Evolutionary conservation across 2,329 filamentous ascomycete genomes (phyloP).

Genomic region (Xylaria sp.): DNA sequence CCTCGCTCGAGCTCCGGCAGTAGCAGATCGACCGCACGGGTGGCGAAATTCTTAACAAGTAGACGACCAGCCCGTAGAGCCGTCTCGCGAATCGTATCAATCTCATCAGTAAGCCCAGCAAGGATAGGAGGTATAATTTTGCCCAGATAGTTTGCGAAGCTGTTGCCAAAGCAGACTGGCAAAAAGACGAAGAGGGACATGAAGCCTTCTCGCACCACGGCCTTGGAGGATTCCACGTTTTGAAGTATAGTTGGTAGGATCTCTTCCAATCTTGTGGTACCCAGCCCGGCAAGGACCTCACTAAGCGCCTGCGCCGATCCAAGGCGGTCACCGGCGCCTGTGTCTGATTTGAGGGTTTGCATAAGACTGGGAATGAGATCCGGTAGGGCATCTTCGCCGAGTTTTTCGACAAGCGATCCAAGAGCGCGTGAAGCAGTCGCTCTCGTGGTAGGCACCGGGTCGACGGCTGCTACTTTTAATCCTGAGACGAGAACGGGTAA

Average conservation of each 20-base stretch:
- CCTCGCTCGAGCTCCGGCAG: conserved; percentile 95
- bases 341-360: conserved; percentile 97
- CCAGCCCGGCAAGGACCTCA: conserved; percentile 94
- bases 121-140: conserved; percentile 96
- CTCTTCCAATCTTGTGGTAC: conserved; percentile 91
- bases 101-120: conserved; percentile 91
- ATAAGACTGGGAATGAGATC: conserved; percentile 98
- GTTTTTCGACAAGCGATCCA: conserved; percentile 96
- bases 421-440: conserved; percentile 96
- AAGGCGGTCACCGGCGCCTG: conserved; percentile 92
- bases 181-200: conserved; percentile 99
- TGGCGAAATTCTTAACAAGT: conserved; percentile 97
- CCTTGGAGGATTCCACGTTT: conserved; percentile 90
- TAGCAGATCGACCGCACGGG: conserved; percentile 91
- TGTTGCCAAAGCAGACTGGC: conserved; percentile 98
- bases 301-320: conserved; percentile 96
- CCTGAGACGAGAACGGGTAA: conserved; percentile 92
- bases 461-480: conserved; percentile 86
- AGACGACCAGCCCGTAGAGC: conserved; percentile 91
- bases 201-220: conserved; percentile 94
- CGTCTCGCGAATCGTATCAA: conserved; percentile 97
- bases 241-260: conserved; percentile 95
- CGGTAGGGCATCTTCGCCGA: conserved; percentile 94
- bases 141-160: conserved; percentile 94
- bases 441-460: conserved; percentile 94